These are phyloP conservation scores for Fusarium abutilonis DNA, from an alignment of 2,329 filamentous ascomycete species.

Conservation along the genomic window DNA sequence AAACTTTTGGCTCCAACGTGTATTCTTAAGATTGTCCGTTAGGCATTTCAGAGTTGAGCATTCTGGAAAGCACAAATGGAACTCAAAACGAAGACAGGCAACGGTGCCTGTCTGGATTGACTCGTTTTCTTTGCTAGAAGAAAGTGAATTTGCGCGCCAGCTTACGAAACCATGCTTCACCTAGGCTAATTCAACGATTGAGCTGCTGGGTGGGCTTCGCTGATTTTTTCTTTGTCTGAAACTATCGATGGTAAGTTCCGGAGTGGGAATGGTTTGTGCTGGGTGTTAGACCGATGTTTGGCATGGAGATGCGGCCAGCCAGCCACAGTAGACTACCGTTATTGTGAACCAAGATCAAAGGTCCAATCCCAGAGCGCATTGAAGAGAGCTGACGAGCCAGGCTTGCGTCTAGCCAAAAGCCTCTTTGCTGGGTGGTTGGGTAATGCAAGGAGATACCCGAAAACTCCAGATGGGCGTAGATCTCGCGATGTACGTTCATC, in stretches of 20 bases:
- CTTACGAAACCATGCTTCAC: background rate
- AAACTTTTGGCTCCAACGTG: constrained; percentile 5
- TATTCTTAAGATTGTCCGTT: background rate
- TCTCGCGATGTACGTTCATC: background rate
- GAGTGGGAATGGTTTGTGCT: constrained; percentile 28
- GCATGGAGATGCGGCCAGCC: constrained; percentile 23
- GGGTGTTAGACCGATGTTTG: constrained; percentile 10
- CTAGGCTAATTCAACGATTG: background rate
- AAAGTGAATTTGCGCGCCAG: background rate
- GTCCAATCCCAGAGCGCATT: constrained; percentile 8
- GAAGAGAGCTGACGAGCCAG: constrained; percentile 1
- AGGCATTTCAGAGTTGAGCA: constrained; percentile 4
- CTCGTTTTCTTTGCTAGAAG: background rate
- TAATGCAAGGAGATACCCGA: constrained; percentile 8
- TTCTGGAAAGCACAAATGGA: constrained; percentile 8
- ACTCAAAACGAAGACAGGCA: background rate
- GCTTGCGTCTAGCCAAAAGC: constrained; percentile 5
- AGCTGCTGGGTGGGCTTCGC: too few species aligned
- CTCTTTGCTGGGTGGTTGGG: constrained; percentile 4
- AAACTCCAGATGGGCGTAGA: constrained; percentile 8
- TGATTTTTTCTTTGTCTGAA: constrained; percentile 3
- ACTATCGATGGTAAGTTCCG: constrained; percentile 17
- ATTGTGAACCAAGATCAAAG: constrained; percentile 5
- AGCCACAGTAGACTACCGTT: constrained; percentile 27
- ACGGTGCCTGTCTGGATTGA: background rate